A percentile compares a stretch with the other conserved stretches of the same genome.
Evolutionary conservation across 1,284 basidiomycete genomes (phyloP).

Genomic region (Malassezia nana): DNA sequence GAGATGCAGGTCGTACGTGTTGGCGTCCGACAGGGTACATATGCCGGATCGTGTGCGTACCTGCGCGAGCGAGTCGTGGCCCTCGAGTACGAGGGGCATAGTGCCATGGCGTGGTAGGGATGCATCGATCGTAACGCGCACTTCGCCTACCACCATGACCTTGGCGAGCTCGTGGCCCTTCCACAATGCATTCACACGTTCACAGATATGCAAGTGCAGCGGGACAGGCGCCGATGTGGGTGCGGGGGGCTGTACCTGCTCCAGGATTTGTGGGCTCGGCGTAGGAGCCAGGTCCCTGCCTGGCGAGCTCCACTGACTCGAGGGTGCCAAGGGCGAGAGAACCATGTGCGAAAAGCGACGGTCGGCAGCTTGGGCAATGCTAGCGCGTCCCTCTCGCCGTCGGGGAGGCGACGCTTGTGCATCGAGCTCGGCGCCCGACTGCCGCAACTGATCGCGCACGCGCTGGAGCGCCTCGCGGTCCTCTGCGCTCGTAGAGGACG

Average conservation of each 20-base stretch:
- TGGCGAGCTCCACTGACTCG: neutral
- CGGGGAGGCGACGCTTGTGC: neutral
- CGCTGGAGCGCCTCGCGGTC: conserved; percentile 51
- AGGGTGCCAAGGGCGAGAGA: neutral
- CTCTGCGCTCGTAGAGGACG: conserved; percentile 51
- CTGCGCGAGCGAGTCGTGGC: conserved; percentile 53
- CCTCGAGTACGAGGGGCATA: conserved; percentile 48
- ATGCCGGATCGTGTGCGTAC: conserved; percentile 52
- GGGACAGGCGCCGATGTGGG: conserved; percentile 1
- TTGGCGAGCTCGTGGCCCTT: conserved; percentile 48
- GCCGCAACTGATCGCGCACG: conserved; percentile 51
- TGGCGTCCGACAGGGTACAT: conserved; percentile 45
- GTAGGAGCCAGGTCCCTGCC: neutral
- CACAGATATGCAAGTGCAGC: conserved; percentile 49
- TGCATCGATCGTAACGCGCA: conserved; percentile 33
- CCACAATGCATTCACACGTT: conserved; percentile 53
- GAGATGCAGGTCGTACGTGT: conserved; percentile 52
- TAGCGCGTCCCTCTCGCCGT: neutral
- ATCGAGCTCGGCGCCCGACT: neutral
- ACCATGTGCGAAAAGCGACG: neutral
- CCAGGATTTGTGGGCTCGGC: neutral
- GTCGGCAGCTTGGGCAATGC: neutral
- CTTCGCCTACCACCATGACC: conserved; percentile 54
- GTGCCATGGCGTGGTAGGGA: neutral
- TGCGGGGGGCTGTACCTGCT: neutral